These are phyloP conservation scores for Podospora didyma DNA, from an alignment of 495 filamentous ascomycete species.

Conservation along the genomic window DNA sequence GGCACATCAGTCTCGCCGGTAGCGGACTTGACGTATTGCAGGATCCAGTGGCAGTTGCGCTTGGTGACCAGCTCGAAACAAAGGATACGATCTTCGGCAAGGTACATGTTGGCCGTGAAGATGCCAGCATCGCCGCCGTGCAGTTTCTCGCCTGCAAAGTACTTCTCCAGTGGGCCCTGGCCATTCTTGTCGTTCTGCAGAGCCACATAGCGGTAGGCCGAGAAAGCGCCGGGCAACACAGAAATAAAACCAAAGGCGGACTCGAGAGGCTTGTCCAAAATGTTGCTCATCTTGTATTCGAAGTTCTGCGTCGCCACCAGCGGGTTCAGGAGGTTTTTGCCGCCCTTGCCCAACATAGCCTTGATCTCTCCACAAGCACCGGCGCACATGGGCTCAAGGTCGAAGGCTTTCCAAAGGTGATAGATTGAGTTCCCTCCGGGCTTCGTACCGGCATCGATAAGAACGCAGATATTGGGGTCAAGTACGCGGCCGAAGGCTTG, in stretches of 20 bases:
- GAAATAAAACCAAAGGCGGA: constrained; percentile 98
- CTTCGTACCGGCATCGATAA: constrained; percentile 94
- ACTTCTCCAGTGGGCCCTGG: constrained; percentile 89
- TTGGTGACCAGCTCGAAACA: constrained; percentile 99
- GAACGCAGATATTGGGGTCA: constrained; percentile 92
- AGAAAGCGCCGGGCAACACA: constrained; percentile 96
- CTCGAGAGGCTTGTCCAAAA: constrained; percentile 96
- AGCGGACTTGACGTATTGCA: constrained; percentile 96
- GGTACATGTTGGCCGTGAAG: constrained; percentile 99
- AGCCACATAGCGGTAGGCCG: constrained; percentile 90
- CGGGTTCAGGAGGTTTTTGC: constrained; percentile 88
- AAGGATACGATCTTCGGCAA: constrained; percentile 97
- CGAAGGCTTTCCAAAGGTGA: constrained; percentile 97
- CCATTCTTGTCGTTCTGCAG: constrained; percentile 95
- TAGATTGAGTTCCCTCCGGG: constrained; percentile 93
- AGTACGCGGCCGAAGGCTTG: constrained; percentile 91
- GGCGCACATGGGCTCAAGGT: constrained; percentile 93
- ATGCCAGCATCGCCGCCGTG: constrained; percentile 92
- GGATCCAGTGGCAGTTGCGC: constrained; percentile 91
- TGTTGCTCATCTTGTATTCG: constrained; percentile 99
- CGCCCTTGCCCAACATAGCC: constrained; percentile 86
- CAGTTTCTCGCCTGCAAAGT: constrained; percentile 97
- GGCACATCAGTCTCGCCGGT: constrained; percentile 98
- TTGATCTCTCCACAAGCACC: constrained; percentile 99
- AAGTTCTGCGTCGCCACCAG: constrained; percentile 97